Evolutionary conservation across 169 alveolate species (phyloP).

Genomic region (Plasmodium malariae): DNA sequence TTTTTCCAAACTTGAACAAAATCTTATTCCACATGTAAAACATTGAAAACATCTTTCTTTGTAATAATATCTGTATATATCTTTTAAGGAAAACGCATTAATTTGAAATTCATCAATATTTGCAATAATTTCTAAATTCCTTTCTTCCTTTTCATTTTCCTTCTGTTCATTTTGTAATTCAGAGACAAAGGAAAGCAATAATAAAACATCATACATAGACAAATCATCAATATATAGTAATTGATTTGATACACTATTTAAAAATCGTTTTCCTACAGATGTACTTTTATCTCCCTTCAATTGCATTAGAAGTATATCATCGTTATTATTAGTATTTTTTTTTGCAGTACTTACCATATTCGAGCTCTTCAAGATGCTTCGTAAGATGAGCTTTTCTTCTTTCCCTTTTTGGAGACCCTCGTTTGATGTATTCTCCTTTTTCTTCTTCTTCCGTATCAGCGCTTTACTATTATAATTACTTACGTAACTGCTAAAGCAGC

Average conservation of each 20-base stretch:
- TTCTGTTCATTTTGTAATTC: slow-evolving; percentile 74
- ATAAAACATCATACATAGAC: slow-evolving; percentile 42
- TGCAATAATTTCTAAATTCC: slow-evolving; percentile 55
- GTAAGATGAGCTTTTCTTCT: not conserved
- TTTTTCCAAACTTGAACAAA: slow-evolving; percentile 57
- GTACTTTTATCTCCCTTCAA: slow-evolving; percentile 7
- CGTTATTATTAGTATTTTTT: not conserved
- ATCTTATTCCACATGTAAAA: slow-evolving; percentile 65
- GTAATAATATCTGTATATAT: slow-evolving; percentile 31
- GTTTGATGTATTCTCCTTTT: not conserved
- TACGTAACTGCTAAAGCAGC: not conserved
- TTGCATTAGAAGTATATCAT: not conserved
- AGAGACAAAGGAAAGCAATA: slow-evolving; percentile 38
- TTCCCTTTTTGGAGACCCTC: not conserved
- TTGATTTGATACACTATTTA: slow-evolving; percentile 68
- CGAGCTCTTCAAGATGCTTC: too few species aligned
- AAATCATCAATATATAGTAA: slow-evolving; percentile 53
- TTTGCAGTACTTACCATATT: not conserved
- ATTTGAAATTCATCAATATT: slow-evolving; percentile 31
- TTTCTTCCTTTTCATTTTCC: slow-evolving; percentile 72
- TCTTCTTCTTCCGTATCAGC: slow-evolving; percentile 11
- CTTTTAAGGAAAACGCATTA: slow-evolving; percentile 57
- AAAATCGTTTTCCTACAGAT: slow-evolving; percentile 27
- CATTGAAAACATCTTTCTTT: slow-evolving; percentile 58
- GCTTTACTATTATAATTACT: not conserved